Evolutionary conservation across 805 yeast genomes (phyloP), one percentile per base, ranked within the genome.

Genomic region (Metschnikowia gelsemii): DNA sequence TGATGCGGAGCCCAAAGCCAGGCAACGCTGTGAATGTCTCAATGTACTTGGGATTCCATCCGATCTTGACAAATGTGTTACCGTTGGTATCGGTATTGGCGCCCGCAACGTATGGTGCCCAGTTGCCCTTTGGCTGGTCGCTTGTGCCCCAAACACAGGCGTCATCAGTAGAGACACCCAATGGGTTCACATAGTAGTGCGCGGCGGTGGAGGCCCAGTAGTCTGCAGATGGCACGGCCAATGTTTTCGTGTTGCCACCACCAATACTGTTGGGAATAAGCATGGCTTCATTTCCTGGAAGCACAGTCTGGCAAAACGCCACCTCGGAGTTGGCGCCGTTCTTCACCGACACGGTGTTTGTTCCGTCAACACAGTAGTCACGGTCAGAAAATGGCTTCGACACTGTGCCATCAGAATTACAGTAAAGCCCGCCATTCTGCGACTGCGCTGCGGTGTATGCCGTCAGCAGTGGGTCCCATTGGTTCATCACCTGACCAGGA

Each of bases 221-320:
- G 42, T 79, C 80, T 2, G 89, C 68, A 17, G 85, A 88, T 13
- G 96, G 96, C 38, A 88, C 96, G 17, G 96, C 95, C 43, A 88
- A 66, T 2, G 74, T 69, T 41, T 69, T 63, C n/a, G 70, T 46
- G 7, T 66, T 55, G 8, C 78, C 75, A 11, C 72, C 64, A n/a
- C 66, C 73, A 43, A 83, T 79, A 40, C 73, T 60, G 17, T 95
- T 87, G 46, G 96, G 96, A 51, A 89, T 87, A 60, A 87, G 72
- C 96, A 88, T 88, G 53, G 88, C 95, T 68, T 88, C 96, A 63
- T 87, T 86, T 52, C 96, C 96, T 18, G 96, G 96, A 43, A 89
- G 72, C 5, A 89, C 96, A 7, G 96, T 88, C 68, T 89, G 96
- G 63, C 96, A 88, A 64, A 88, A 80, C 6, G 96, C 90, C 50